A percentile compares a stretch with the other conserved stretches of the same genome.
phyloP scores from a whole-genome alignment of 306 rosid genomes.

The Prunus davidiana region DNA sequence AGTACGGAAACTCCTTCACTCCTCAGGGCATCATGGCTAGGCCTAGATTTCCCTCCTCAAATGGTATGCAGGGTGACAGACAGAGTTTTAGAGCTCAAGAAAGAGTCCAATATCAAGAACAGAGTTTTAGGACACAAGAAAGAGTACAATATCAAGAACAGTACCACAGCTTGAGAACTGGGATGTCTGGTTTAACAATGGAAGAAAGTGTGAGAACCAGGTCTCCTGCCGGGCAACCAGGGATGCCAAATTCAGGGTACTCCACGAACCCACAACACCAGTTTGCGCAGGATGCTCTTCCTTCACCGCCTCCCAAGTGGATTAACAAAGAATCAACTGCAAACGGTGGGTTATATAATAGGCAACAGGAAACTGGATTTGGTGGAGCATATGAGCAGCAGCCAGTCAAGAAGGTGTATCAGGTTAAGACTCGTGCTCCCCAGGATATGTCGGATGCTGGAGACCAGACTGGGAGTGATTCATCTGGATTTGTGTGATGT shows the following conservation, averaged over 20 bases:
- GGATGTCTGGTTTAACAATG: constrained; percentile 41
- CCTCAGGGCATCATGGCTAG: constrained; percentile 50
- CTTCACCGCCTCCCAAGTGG: constrained; percentile 88
- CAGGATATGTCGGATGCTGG: constrained; percentile 47
- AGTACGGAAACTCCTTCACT: constrained; percentile 45
- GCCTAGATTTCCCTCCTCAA: constrained; percentile 56
- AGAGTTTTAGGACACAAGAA: constrained; percentile 43
- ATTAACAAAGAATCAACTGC: constrained; percentile 44
- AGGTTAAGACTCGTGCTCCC: constrained; percentile 44
- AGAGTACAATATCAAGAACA: constrained; percentile 50
- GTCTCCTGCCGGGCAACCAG: constrained; percentile 27
- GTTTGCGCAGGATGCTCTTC: constrained; percentile 56
- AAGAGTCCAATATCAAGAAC: constrained; percentile 34
- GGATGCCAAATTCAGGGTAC: constrained; percentile 45
- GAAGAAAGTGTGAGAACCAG: constrained; percentile 50
- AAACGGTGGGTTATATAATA: constrained; percentile 43
- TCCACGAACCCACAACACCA: constrained; percentile 33
- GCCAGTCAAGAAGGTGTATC: constrained; percentile 64
- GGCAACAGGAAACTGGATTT: constrained; percentile 51
- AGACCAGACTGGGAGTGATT: constrained; percentile 31
- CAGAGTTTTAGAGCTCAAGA: constrained; percentile 38
- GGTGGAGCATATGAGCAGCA: constrained; percentile 58
- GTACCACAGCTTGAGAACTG: constrained; percentile 44
- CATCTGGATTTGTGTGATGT: constrained; percentile 23
- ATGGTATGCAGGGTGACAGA: constrained; percentile 58